phyloP scores from a whole-genome alignment of 225 moss, liverwort and hornwort genomes.

The Pleurozium schreberi region DNA sequence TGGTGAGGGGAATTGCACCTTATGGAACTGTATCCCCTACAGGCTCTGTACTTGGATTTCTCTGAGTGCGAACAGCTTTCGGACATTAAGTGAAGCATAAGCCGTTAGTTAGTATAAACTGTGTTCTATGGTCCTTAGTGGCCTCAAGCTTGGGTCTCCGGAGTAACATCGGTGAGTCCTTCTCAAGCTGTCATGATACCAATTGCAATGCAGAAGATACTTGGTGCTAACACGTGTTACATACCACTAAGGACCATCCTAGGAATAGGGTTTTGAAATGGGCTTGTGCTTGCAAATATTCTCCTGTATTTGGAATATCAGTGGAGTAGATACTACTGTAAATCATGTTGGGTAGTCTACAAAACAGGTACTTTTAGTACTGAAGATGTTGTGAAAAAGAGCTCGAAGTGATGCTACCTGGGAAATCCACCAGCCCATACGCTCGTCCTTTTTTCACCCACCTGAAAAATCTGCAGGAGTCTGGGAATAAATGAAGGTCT shows the following conservation, averaged over 20 bases:
- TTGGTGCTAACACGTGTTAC: not conserved
- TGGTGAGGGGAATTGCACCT: not conserved
- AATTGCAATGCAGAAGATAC: not conserved
- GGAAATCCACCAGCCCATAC: too few species aligned
- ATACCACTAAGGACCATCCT: not conserved
- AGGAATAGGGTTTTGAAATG: not conserved
- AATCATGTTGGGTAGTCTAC: not conserved
- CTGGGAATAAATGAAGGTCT: too few species aligned
- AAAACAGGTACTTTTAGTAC: not conserved
- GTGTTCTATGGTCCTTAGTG: not conserved
- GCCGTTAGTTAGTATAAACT: not conserved
- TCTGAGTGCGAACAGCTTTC: not conserved
- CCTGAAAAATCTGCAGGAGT: too few species aligned
- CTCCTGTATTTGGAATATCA: not conserved
- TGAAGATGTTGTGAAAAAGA: too few species aligned
- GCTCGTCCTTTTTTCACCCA: not conserved
- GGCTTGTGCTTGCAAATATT: not conserved
- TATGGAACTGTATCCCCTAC: not conserved
- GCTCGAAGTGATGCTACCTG: not conserved
- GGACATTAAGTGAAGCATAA: not conserved
- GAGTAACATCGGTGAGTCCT: not conserved
- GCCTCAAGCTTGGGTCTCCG: not conserved
- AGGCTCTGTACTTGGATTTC: not conserved
- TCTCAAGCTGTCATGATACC: not conserved
- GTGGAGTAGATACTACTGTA: not conserved